These are phyloP conservation scores for Macrophomina phaseolina DNA, from an alignment of 2,329 filamentous ascomycete genomes.

Conservation along the genomic window DNA sequence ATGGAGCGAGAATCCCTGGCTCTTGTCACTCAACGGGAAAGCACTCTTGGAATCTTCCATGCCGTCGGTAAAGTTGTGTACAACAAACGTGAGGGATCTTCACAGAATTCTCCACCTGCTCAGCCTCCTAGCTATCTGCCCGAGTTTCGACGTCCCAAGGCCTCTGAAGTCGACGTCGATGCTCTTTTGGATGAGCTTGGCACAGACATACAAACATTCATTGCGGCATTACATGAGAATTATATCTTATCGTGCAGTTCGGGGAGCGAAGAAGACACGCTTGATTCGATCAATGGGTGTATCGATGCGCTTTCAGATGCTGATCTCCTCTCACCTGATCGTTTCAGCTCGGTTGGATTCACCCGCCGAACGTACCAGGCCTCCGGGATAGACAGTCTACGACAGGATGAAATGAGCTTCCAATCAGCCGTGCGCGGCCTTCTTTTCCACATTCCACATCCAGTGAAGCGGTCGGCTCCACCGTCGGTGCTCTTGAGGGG, in stretches of 20 bases:
- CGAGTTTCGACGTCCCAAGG: slow-evolving; percentile 50
- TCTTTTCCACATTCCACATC: slow-evolving; percentile 81
- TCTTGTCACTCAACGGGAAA: slow-evolving; percentile 83
- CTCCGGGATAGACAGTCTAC: slow-evolving; percentile 70
- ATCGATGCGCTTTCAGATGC: slow-evolving; percentile 86
- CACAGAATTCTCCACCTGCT: slow-evolving; percentile 30
- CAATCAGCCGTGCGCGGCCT: slow-evolving; percentile 88
- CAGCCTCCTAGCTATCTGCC: slow-evolving; percentile 56
- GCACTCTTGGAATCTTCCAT: slow-evolving; percentile 92
- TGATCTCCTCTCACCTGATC: slow-evolving; percentile 80
- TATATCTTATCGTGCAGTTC: slow-evolving; percentile 82
- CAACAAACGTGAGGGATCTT: slow-evolving; percentile 75
- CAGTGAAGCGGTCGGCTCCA: slow-evolving; percentile 70
- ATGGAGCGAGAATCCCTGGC: slow-evolving; percentile 81
- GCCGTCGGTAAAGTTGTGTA: slow-evolving; percentile 95
- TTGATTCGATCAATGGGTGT: slow-evolving; percentile 83
- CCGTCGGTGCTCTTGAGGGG: slow-evolving; percentile 29
- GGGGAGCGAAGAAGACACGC: slow-evolving; percentile 63
- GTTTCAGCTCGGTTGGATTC: slow-evolving; percentile 67
- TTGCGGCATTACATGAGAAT: slow-evolving; percentile 91
- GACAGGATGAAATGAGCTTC: slow-evolving; percentile 94
- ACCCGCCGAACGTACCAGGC: slow-evolving; percentile 55
- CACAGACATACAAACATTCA: slow-evolving; percentile 88
- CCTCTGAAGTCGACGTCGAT: slow-evolving; percentile 59
- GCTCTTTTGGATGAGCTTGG: slow-evolving; percentile 90